Base-by-base conservation (phyloP, 495 filamentous ascomycete genomes). In the Extremus antarcticus region DNA sequence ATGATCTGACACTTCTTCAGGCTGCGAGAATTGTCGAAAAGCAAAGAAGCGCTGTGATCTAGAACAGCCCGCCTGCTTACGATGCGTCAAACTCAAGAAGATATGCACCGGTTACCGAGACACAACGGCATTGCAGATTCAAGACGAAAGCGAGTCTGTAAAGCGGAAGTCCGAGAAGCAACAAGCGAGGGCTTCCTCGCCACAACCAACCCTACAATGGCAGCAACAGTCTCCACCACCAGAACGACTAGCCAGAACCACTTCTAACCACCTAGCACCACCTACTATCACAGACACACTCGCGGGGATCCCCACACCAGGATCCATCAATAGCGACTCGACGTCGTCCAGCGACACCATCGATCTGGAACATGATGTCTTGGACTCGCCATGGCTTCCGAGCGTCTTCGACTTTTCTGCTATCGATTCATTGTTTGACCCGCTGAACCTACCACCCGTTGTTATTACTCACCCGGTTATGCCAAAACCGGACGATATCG, bases 91-190 rank as follows among this genome's bases (percentile, higher is more conserved):
- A 32, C 52, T 62, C 2, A 47, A 25, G 25, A 62, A 62, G 35
- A 35, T 47, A 29, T 64, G 62, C 47, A 48, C 55, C 10, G 62
- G 62, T 20, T 64, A 64, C 43, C 54, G 62, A 49, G 58, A 61
- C 50, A 54, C 51, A 13, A 61, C 47, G 3, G n/a, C 43, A 11
- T 38, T 64, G 10, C 58, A 61, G 41, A 50, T 64, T 23, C 55
- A 58, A 47, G 62, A 64, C 32, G 62, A 64, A 53, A 64, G 54
- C 41, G 49, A 61, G 21, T 16, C 49, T 22, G 50, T 60, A 23
- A 50, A 21, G 22, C 40, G 38, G 21, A 63, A 63, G 39, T 54
- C 58, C 8, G n/a, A 47, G 19, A 15, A 54, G 48, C 24, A 32
- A 25, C 53, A 54, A 25, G 20, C 46, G 7, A 48, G 20, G 24